phyloP scores from a whole-genome alignment of 495 filamentous ascomycete genomes.

The Neurospora sp. region DNA sequence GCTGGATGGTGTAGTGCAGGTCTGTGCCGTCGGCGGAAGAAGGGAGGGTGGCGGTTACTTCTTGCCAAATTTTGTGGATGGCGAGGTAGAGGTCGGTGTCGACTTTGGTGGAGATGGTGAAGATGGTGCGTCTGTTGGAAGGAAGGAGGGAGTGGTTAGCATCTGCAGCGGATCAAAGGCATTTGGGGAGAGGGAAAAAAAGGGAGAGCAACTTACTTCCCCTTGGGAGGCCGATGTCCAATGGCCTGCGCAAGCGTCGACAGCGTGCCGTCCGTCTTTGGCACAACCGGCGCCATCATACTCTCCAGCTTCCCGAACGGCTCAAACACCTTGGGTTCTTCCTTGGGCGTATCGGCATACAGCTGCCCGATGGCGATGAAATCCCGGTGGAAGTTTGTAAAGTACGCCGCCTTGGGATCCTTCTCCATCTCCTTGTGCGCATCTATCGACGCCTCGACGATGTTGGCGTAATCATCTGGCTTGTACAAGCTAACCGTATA shows the following conservation, averaged over 20 bases:
- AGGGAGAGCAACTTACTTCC: neutral
- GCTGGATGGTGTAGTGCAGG: constrained; percentile 28
- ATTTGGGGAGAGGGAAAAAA: no score
- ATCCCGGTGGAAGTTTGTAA: constrained; percentile 10
- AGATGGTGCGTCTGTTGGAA: constrained; percentile 16
- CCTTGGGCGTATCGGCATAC: constrained; percentile 4
- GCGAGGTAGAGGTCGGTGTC: constrained; percentile 10
- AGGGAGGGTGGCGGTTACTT: constrained; percentile 8
- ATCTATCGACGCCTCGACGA: constrained; percentile 1
- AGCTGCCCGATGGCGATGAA: constrained; percentile 10
- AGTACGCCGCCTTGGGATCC: neutral
- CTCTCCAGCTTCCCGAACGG: neutral
- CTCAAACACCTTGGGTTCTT: neutral
- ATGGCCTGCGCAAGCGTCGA: constrained; percentile 8
- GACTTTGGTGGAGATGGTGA: constrained; percentile 20
- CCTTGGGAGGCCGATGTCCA: neutral
- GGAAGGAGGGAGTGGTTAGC: constrained; percentile 2
- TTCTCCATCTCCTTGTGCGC: neutral
- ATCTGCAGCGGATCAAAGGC: neutral
- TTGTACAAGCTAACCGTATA: constrained; percentile 1
- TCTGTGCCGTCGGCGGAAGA: constrained; percentile 7
- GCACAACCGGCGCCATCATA: constrained; percentile 12
- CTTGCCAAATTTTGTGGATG: constrained; percentile 15
- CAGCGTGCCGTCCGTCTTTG: constrained; percentile 6
- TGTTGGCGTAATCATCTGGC: neutral